These are phyloP conservation scores for Furcasterigmium sp. DNA, from an alignment of 2,329 filamentous ascomycete species.

Conservation along the genomic window DNA sequence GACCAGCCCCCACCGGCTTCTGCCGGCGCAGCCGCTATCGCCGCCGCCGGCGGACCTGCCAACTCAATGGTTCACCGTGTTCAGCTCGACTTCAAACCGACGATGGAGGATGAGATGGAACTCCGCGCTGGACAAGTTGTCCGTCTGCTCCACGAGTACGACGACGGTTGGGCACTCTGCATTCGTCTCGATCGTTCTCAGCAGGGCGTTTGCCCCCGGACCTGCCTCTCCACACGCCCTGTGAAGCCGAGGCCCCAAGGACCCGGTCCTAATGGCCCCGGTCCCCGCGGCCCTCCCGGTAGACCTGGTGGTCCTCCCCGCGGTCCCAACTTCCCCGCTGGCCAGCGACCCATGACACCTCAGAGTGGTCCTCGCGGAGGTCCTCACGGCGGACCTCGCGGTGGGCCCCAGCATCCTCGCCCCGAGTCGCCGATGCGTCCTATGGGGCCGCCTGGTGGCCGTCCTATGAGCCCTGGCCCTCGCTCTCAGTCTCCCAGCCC, in stretches of 20 bases:
- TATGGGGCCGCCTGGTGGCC: constrained; percentile 23
- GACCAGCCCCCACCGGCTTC: constrained; percentile 40
- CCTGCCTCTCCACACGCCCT: constrained; percentile 85
- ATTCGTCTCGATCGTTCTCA: constrained; percentile 83
- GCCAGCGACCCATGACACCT: constrained; percentile 33
- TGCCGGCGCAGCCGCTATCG: constrained; percentile 53
- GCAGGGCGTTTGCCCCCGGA: constrained; percentile 90
- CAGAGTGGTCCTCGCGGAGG: constrained; percentile 24
- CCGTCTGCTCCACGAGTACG: constrained; percentile 88
- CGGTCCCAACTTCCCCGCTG: constrained; percentile 23
- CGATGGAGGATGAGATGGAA: constrained; percentile 85
- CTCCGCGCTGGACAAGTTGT: constrained; percentile 79
- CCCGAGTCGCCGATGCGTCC: constrained; percentile 28
- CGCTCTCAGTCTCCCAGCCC: constrained; percentile 23
- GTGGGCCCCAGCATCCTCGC: constrained; percentile 21
- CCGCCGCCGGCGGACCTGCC: constrained; percentile 54
- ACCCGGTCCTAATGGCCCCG: constrained; percentile 25
- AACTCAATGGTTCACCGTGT: constrained; percentile 76
- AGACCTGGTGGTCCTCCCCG: constrained; percentile 49
- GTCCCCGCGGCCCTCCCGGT: background rate
- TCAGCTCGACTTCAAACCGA: constrained; percentile 89
- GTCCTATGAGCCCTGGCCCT: constrained; percentile 34
- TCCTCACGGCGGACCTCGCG: constrained; percentile 10
- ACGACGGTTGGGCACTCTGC: constrained; percentile 97
- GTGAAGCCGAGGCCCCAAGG: constrained; percentile 73